These are phyloP conservation scores for Fusarium xylarioides DNA, from an alignment of 2,329 filamentous ascomycete genomes.

Conservation along the genomic window DNA sequence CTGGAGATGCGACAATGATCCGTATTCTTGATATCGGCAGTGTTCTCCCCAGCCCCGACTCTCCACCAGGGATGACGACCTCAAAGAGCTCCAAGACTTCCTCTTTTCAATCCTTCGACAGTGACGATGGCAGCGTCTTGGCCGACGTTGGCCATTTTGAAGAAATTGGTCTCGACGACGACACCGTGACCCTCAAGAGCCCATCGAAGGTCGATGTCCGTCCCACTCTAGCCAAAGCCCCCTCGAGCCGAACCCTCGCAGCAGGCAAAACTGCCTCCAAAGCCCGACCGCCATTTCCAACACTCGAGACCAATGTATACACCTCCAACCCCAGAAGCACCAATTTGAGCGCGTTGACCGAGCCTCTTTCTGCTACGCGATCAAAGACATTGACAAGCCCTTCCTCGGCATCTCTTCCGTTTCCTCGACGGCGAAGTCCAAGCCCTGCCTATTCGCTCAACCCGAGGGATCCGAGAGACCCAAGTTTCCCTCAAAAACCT, in stretches of 20 bases:
- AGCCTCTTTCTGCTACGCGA: constrained; percentile 45
- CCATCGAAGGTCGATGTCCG: constrained; percentile 55
- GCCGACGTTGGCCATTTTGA: constrained; percentile 87
- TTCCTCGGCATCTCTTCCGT: constrained; percentile 51
- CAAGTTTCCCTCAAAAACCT: constrained; percentile 51
- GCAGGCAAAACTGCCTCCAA: constrained; percentile 43
- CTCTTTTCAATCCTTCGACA: constrained; percentile 82
- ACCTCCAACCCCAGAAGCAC: constrained; percentile 62
- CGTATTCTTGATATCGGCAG: constrained; percentile 45
- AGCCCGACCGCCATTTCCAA: constrained; percentile 56
- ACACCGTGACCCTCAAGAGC: constrained; percentile 59
- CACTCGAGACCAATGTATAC: constrained; percentile 57
- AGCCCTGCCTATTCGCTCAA: constrained; percentile 60
- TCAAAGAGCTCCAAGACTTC: constrained; percentile 94
- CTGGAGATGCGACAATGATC: constrained; percentile 49
- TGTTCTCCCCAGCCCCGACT: constrained; percentile 48
- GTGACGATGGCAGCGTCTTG: constrained; percentile 75
- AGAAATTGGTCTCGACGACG: constrained; percentile 86
- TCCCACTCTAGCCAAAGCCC: constrained; percentile 43
- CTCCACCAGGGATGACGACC: constrained; percentile 70
- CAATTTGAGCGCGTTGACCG: constrained; percentile 52
- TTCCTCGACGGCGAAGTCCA: constrained; percentile 57
- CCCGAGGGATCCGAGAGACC: constrained; percentile 56
- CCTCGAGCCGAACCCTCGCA: constrained; percentile 44
- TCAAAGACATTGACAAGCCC: constrained; percentile 41